A percentile compares a stretch with the other conserved stretches of the same genome.
phyloP scores from a whole-genome alignment of 2,329 filamentous ascomycete genomes.

The Aspergillus pseudotamarii region DNA sequence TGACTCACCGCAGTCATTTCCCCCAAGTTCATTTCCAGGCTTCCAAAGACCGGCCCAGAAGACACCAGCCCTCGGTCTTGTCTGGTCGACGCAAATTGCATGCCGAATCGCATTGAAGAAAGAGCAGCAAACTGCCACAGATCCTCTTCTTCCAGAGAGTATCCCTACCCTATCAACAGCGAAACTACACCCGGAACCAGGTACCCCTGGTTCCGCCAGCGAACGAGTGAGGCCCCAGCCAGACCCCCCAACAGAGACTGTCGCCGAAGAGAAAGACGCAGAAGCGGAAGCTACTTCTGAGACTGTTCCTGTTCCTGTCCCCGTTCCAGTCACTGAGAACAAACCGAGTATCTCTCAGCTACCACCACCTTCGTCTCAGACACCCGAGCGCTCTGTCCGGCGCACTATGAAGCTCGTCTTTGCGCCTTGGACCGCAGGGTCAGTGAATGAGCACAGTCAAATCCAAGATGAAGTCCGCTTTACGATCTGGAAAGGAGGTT shows the following conservation, averaged over 20 bases:
- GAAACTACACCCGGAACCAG: neutral
- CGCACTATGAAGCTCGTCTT: slow-evolving; percentile 90
- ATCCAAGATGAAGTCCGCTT: slow-evolving; percentile 60
- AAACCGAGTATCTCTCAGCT: neutral
- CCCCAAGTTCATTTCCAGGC: slow-evolving; percentile 15
- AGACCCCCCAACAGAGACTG: no score
- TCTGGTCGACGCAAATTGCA: slow-evolving; percentile 89
- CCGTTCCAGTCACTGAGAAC: neutral
- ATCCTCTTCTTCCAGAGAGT: neutral
- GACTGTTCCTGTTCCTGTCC: neutral
- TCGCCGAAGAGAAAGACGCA: neutral
- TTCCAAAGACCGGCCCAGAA: slow-evolving; percentile 56
- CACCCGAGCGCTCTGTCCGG: slow-evolving; percentile 48
- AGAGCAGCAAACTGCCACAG: slow-evolving; percentile 53
- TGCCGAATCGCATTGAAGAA: slow-evolving; percentile 81
- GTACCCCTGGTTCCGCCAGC: neutral
- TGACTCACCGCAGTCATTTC: slow-evolving; percentile 54
- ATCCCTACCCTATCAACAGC: neutral
- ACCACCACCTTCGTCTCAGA: neutral
- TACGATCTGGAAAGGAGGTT: slow-evolving; percentile 71
- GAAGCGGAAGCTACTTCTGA: neutral
- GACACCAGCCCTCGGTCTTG: slow-evolving; percentile 81
- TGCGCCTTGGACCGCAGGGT: slow-evolving; percentile 69
- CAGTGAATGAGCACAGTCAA: slow-evolving; percentile 51
- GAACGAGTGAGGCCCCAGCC: neutral